A percentile compares a stretch with the other conserved stretches of the same genome.
Evolutionary conservation across 140 eudicot genomes (phyloP).

Genomic region (Anethum foeniculum): DNA sequence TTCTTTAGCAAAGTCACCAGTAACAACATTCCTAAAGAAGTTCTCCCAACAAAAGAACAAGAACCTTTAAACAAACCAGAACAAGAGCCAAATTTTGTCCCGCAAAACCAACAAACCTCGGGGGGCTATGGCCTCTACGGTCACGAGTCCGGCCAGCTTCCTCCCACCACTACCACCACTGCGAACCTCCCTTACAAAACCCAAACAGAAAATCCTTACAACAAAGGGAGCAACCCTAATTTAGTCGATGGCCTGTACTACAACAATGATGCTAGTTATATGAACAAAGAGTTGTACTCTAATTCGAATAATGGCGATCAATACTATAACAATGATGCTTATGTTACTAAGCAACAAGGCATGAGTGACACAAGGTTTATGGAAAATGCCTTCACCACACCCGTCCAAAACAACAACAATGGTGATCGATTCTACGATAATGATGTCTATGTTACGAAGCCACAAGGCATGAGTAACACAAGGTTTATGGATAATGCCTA

Average conservation of each 20-base stretch:
- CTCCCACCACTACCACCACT: conserved; percentile 43
- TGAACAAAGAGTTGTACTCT: conserved; percentile 12
- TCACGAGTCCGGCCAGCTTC: conserved; percentile 61
- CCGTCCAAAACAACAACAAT: conserved; percentile 10
- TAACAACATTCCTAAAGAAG: conserved; percentile 15
- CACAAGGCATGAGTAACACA: conserved; percentile 24
- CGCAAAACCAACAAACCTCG: conserved; percentile 28
- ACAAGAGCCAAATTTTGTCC: conserved; percentile 36
- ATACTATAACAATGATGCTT: conserved; percentile 10
- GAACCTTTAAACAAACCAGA: conserved; percentile 27
- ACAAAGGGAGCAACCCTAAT: conserved; percentile 25
- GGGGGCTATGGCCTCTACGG: conserved; percentile 59
- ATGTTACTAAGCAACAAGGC: conserved; percentile 18
- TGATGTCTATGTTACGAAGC: conserved; percentile 20
- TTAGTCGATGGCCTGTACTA: conserved; percentile 29
- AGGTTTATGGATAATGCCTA: conserved; percentile 15
- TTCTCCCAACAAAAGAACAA: conserved; percentile 18
- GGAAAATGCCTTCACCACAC: conserved; percentile 34
- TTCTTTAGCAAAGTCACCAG: conserved; percentile 58
- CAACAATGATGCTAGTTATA: conserved; percentile 19
- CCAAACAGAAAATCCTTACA: conserved; percentile 7
- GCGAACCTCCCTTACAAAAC: conserved; percentile 7
- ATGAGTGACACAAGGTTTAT: conserved; percentile 22
- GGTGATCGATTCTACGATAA: conserved; percentile 13
- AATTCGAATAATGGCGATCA: conserved; percentile 17